These are phyloP conservation scores for Cymodocea nodosa DNA, from an alignment of 116 monocot species.

Conservation along the genomic window DNA sequence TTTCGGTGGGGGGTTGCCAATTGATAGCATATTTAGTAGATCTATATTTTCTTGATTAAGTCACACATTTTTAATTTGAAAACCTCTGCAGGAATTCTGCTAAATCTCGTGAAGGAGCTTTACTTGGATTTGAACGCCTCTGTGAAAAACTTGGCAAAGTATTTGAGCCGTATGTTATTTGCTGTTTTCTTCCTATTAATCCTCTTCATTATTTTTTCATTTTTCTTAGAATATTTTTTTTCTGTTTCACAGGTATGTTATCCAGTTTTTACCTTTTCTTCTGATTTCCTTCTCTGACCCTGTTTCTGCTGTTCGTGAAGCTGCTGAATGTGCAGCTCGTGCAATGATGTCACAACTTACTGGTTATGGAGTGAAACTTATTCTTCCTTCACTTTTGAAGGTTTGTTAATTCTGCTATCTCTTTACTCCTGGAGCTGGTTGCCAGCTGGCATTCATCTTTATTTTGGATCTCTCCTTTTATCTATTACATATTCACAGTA, in stretches of 20 bases:
- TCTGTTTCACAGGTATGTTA: slow-evolving; percentile 76
- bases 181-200: not conserved
- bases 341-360: slow-evolving; percentile 97
- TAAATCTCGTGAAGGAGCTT: slow-evolving; percentile 86
- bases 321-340: slow-evolving; percentile 97
- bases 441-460: slow-evolving; percentile 86
- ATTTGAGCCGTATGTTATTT: slow-evolving; percentile 89
- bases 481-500: no score
- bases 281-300: slow-evolving; percentile 88
- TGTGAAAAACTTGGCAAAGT: slow-evolving; percentile 95
- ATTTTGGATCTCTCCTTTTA: slow-evolving; percentile 5
- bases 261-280: slow-evolving; percentile 83
- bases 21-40: not conserved
- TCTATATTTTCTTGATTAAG: not conserved
- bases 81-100: slow-evolving; percentile 52
- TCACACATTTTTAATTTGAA: not conserved
- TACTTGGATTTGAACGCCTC: slow-evolving; percentile 94
- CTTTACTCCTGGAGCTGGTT: not conserved
- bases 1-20: no score
- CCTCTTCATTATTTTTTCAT: not conserved
- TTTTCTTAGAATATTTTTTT: not conserved
- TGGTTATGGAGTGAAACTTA: slow-evolving; percentile 90
- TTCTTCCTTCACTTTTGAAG: slow-evolving; percentile 96
- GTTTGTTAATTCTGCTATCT: slow-evolving; percentile 11
- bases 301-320: slow-evolving; percentile 87